Percentiles rank a stretch among this genome's conserved stretches.
phyloP scores from a whole-genome alignment of 176 grass and related monocot genomes.

The Chrysopogon serrulatus region DNA sequence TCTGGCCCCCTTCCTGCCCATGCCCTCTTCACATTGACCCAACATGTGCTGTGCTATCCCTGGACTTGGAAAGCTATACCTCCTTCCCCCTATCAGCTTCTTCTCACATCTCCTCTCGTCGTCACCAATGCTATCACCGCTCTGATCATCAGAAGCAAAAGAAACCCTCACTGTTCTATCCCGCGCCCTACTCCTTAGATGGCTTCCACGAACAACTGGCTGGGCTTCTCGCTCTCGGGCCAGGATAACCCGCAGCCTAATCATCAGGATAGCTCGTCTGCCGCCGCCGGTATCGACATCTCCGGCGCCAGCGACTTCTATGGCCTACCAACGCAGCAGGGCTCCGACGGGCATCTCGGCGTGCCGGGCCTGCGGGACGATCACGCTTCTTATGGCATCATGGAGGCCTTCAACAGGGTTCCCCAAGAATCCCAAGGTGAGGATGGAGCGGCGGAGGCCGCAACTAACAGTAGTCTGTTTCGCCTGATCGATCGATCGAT shows the following conservation, averaged over 20 bases:
- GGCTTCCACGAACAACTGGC: slow-evolving; percentile 72
- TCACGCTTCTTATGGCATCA: slow-evolving; percentile 43
- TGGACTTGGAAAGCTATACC: slow-evolving; percentile 24
- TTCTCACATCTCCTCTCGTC: neutral
- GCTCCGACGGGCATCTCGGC: slow-evolving; percentile 28
- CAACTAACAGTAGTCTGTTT: neutral
- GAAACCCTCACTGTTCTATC: slow-evolving; percentile 22
- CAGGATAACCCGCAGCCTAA: slow-evolving; percentile 54
- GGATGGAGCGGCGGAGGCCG: neutral
- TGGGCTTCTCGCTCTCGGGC: slow-evolving; percentile 63
- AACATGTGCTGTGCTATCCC: slow-evolving; percentile 33
- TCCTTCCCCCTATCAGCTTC: slow-evolving; percentile 15
- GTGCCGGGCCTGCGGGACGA: slow-evolving; percentile 12
- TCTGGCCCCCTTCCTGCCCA: slow-evolving; percentile 27
- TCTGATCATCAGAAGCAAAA: slow-evolving; percentile 32
- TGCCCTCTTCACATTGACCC: slow-evolving; percentile 42
- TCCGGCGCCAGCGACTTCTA: slow-evolving; percentile 42
- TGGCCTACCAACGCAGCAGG: slow-evolving; percentile 13
- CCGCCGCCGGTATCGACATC: slow-evolving; percentile 36
- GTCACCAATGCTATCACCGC: slow-evolving; percentile 24
- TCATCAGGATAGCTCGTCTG: slow-evolving; percentile 35
- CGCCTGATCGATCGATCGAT: neutral
- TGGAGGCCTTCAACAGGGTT: slow-evolving; percentile 46
- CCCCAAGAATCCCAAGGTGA: slow-evolving; percentile 46
- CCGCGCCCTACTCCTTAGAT: neutral